phyloP scores from a whole-genome alignment of 2,329 filamentous ascomycete species.

The Fusarium abutilonis region DNA sequence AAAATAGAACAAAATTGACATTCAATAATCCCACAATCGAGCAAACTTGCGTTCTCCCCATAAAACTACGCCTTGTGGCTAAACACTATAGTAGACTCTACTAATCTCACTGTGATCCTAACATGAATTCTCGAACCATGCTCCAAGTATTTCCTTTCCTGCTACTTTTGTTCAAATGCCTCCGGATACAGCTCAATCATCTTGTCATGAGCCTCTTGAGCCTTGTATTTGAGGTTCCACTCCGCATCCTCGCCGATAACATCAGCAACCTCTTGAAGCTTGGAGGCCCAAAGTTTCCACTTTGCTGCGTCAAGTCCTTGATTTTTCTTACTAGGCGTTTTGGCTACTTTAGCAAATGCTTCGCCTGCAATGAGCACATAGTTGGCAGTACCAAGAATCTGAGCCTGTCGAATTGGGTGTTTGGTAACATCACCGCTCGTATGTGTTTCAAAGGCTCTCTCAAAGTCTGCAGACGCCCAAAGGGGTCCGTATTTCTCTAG shows the following conservation, averaged over 20 bases:
- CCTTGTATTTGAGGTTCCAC: neutral
- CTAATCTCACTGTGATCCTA: neutral
- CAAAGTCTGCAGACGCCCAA: conserved; percentile 8
- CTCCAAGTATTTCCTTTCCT: neutral
- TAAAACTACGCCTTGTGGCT: neutral
- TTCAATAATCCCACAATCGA: too few relatives aligned
- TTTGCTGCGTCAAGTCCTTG: neutral
- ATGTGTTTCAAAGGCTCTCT: neutral
- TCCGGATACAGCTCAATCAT: conserved; percentile 23
- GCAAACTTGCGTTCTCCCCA: too few relatives aligned
- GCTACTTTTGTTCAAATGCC: neutral
- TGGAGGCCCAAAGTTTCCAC: conserved; percentile 10
- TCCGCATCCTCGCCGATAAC: accelerated
- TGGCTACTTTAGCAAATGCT: neutral
- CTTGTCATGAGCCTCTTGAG: neutral
- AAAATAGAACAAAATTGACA: too few relatives aligned
- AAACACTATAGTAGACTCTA: neutral
- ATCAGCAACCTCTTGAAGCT: neutral
- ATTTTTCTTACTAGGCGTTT: accelerated
- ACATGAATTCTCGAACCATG: neutral
- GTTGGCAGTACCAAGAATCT: conserved; percentile 9
- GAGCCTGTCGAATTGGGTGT: neutral
- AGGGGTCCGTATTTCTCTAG: neutral
- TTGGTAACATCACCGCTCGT: neutral
- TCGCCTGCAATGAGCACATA: conserved; percentile 15